Evolutionary conservation across 768 basidiomycete genomes (phyloP), one percentile per base, ranked within the genome.

Genomic region (Rhodotorula taiwanensis): DNA sequence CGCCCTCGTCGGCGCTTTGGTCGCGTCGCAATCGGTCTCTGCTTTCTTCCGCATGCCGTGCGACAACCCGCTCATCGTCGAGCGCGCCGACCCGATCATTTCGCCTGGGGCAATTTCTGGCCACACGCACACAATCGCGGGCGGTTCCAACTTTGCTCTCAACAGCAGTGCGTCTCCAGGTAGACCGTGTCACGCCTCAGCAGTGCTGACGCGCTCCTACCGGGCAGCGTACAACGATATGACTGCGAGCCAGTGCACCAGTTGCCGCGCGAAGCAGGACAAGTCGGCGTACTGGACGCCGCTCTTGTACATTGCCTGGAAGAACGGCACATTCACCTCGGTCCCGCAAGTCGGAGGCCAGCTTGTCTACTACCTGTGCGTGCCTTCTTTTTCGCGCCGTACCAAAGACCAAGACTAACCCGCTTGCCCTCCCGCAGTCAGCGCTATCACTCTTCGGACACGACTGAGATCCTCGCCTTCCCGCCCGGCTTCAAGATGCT

Each of bases 401-500:
- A 4, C 28, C 16, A 16, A 2, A 28, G 33, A 30, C 21, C 18
- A 13, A 39, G 6, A n/a, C 52, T 36, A 10, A 21, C 55, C 25
- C 23, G 16, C 28, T 5, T 13, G 20, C 25, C 1, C 45, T 28
- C 51, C 30, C 55, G 25, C 54, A 58, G 54, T 25, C 76, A 78
- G 27, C 71, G 77, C 42, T 59, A 67, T n/a, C 71, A 74, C 31
- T 58, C 64, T 44, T 67, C 70, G 55, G 74, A 76, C 55, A 74
- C 72, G 39, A 71, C 34, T 6, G 31, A 66, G 27, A 72, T 77
- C 43, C 47, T 57, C 18, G 76, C 76, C 3, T 78, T 77, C 70
- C 78, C 77, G 1, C 70, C 73, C 23, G 77, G 77, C 16, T 72
- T 78, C 30, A 65, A 73, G 43, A 79, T 79, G 77, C 42, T 79